Evolutionary conservation across 352 stramenopile species (phyloP).

Genomic region (Globisporangium ultimum): DNA sequence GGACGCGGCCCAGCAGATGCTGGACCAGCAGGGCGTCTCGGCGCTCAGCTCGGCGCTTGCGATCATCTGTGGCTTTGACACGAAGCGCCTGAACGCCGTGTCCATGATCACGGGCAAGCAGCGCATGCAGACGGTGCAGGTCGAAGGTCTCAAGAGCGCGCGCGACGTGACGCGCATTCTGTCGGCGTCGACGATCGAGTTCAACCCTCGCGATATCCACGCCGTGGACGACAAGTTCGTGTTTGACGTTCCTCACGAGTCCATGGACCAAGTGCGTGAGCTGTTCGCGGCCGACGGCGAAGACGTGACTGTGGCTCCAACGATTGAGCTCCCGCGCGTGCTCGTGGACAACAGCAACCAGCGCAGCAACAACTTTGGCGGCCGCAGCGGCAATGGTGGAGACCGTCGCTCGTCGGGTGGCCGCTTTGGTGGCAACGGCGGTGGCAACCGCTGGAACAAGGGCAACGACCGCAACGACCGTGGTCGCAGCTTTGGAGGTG

Average conservation of each 20-base stretch:
- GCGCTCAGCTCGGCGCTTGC: constrained; percentile 65
- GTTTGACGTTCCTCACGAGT: constrained; percentile 58
- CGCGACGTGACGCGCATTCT: constrained; percentile 52
- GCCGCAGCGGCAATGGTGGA: constrained; percentile 19
- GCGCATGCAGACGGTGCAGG: constrained; percentile 63
- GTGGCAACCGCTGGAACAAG: constrained; percentile 21
- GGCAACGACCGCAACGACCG: constrained; percentile 30
- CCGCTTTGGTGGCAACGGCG: constrained; percentile 27
- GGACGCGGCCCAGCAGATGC: constrained; percentile 44
- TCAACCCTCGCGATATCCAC: constrained; percentile 45
- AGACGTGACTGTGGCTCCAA: constrained; percentile 36
- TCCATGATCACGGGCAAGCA: constrained; percentile 76
- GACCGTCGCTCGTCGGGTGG: constrained; percentile 16
- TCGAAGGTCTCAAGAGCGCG: constrained; percentile 40
- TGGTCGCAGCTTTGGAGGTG: constrained; percentile 18
- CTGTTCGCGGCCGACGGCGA: constrained; percentile 32
- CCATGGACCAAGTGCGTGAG: constrained; percentile 40
- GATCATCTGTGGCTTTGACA: constrained; percentile 74
- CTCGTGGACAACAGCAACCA: constrained; percentile 32
- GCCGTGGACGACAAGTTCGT: constrained; percentile 62
- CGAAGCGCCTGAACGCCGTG: constrained; percentile 53
- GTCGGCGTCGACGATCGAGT: constrained; percentile 32
- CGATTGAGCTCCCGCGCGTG: constrained; percentile 55
- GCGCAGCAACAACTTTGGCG: constrained; percentile 22
- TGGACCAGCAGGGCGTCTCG: constrained; percentile 49